Percentiles rank a stretch among this genome's conserved stretches.
These are phyloP conservation scores for Talaromyces trachyspermus DNA, from an alignment of 495 filamentous ascomycete genomes.

Conservation along the genomic window DNA sequence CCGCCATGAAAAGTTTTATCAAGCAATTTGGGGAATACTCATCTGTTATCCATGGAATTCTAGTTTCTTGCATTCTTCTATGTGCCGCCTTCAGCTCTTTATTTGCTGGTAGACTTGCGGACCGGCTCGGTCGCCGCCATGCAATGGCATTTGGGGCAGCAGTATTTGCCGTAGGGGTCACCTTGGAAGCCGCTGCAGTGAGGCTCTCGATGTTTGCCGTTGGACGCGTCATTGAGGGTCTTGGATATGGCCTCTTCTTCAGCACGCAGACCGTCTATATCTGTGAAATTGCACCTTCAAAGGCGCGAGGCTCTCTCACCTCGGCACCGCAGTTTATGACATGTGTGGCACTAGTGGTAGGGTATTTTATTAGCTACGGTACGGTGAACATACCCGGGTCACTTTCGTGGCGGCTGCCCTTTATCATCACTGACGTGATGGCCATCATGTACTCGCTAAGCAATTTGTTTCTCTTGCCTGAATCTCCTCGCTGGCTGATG, in stretches of 20 bases:
- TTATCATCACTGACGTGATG: constrained; percentile 34
- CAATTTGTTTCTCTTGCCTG: constrained; percentile 30
- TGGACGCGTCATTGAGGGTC: constrained; percentile 45
- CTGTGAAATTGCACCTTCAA: constrained; percentile 52
- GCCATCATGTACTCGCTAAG: constrained; percentile 28
- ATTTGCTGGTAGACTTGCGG: constrained; percentile 54
- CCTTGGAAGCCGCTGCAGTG: constrained; percentile 38
- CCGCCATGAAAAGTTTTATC: constrained; percentile 50
- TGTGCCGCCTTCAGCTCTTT: constrained; percentile 53
- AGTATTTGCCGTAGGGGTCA: constrained; percentile 47
- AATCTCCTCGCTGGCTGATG: constrained; percentile 43
- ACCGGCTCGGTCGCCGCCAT: constrained; percentile 45
- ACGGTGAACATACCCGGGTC: constrained; percentile 40
- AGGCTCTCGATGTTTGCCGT: constrained; percentile 45
- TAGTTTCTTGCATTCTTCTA: constrained; percentile 57
- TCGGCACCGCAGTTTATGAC: constrained; percentile 49
- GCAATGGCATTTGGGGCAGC: constrained; percentile 45
- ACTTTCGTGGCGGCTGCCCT: constrained; percentile 51
- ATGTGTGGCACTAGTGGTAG: constrained; percentile 41
- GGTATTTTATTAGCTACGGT: constrained; percentile 58
- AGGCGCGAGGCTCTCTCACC: constrained; percentile 42
- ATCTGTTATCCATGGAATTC: constrained; percentile 47
- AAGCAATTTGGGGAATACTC: constrained; percentile 43
- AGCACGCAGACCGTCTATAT: constrained; percentile 52
- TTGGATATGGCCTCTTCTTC: constrained; percentile 55